phyloP scores from a whole-genome alignment of 169 alveolate genomes.

The Cryptosporidium muris region DNA sequence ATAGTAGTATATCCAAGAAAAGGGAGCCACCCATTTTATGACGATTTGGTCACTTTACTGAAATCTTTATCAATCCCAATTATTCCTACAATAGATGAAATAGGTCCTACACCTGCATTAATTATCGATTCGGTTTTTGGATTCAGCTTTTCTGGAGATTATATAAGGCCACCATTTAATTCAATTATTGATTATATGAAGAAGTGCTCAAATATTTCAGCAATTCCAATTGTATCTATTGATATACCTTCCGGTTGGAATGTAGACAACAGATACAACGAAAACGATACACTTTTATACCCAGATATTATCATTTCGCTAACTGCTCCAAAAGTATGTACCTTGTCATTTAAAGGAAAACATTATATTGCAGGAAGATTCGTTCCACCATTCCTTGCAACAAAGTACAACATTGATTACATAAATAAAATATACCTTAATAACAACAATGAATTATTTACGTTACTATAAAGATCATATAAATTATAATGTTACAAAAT shows the following conservation, averaged over 20 bases:
- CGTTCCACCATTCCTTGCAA: constrained; percentile 76
- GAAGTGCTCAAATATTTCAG: constrained; percentile 74
- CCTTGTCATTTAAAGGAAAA: constrained; percentile 76
- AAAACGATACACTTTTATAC: constrained; percentile 73
- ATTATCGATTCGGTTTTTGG: constrained; percentile 88
- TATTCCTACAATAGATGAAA: constrained; percentile 49
- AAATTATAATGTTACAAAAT: too few species aligned
- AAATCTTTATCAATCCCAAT: constrained; percentile 42
- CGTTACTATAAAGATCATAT: too few species aligned
- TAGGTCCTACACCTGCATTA: constrained; percentile 16
- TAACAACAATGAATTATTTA: not conserved
- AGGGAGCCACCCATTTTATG: constrained; percentile 76
- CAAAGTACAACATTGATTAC: constrained; percentile 71
- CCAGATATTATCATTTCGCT: constrained; percentile 81
- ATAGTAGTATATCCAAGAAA: constrained; percentile 81
- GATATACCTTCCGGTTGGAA: constrained; percentile 92
- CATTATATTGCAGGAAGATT: constrained; percentile 86
- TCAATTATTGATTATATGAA: constrained; percentile 56
- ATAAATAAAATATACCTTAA: constrained; percentile 3
- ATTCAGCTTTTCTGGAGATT: constrained; percentile 84
- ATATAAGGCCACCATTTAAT: constrained; percentile 6
- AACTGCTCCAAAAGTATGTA: constrained; percentile 85
- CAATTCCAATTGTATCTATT: constrained; percentile 81
- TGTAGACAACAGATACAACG: constrained; percentile 82
- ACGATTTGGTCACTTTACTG: constrained; percentile 31